Conservation (phyloP, 805 yeast genomes). For the Candida sanyiensis region DNA sequence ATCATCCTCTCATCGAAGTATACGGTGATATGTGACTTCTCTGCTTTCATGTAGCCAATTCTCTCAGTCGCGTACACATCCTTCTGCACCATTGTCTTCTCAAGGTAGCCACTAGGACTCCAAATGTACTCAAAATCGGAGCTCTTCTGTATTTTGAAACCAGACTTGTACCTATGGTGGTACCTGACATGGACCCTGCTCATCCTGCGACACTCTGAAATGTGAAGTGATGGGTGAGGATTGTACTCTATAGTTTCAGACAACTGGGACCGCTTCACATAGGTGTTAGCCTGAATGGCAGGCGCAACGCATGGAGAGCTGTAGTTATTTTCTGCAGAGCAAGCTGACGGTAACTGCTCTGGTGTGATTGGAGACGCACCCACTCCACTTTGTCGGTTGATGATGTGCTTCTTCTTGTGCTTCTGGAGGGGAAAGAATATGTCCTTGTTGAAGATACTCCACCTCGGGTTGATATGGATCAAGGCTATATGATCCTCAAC, state of each 20-base stretch:
- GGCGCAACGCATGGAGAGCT: slow-evolving; percentile 19
- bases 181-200: slow-evolving; percentile 7
- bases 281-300: slow-evolving; percentile 7
- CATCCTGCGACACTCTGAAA: slow-evolving; percentile 4
- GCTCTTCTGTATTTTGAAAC: slow-evolving; percentile 7
- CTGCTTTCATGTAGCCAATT: slow-evolving; percentile 11
- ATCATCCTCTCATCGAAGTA: slow-evolving; percentile 12
- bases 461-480: slow-evolving; percentile 7
- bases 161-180: slow-evolving; percentile 3
- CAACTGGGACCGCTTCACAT: slow-evolving; percentile 4
- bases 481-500: slow-evolving; percentile 4
- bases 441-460: slow-evolving; percentile 11
- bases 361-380: too few species aligned
- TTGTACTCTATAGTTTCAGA: slow-evolving; percentile 2
- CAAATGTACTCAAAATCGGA: slow-evolving; percentile 14
- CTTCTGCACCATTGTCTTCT: slow-evolving; percentile 9
- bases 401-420: neutral
- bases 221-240: slow-evolving; percentile 7
- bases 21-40: slow-evolving; percentile 5
- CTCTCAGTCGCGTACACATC: slow-evolving; percentile 12
- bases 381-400: too few species aligned
- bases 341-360: neutral
- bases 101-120: slow-evolving; percentile 20
- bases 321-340: neutral
- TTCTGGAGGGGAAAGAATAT: slow-evolving; percentile 8